Conservation (phyloP, 176 grass and related monocot species). For the Carex parvula region DNA sequence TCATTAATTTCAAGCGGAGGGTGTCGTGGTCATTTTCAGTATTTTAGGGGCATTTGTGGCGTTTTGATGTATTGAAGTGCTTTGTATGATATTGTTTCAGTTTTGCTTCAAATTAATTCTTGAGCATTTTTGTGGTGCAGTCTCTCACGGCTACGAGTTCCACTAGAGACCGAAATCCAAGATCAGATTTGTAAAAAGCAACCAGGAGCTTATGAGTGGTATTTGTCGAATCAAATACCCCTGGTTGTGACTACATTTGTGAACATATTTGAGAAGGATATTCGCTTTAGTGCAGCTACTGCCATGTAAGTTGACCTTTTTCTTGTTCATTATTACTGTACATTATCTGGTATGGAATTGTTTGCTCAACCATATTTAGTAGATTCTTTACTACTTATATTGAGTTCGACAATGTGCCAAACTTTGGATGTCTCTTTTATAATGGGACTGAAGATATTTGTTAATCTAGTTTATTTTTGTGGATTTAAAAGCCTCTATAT, state of each 20-base stretch:
- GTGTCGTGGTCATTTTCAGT: neutral
- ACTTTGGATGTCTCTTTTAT: neutral
- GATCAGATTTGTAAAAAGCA: constrained; percentile 65
- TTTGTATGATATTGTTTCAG: neutral
- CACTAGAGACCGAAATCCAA: constrained; percentile 66
- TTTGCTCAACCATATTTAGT: neutral
- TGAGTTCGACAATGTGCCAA: neutral
- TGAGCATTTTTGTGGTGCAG: constrained; percentile 41
- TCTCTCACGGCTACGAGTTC: constrained; percentile 58
- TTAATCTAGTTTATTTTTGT: neutral
- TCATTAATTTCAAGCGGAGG: neutral
- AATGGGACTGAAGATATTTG: neutral
- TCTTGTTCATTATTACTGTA: constrained; percentile 6
- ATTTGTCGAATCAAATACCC: constrained; percentile 71
- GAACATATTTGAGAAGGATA: constrained; percentile 78
- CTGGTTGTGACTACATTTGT: constrained; percentile 81
- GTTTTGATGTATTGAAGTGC: neutral
- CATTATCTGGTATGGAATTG: neutral
- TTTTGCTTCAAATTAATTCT: neutral
- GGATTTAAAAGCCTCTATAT: neutral
- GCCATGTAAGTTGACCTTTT: constrained; percentile 48
- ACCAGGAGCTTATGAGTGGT: constrained; percentile 70
- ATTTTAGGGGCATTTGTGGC: neutral
- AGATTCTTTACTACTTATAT: neutral
- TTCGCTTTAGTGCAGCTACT: constrained; percentile 63